phyloP scores from a whole-genome alignment of 345 rosid genomes.

The Lagerstroemia speciosa region DNA sequence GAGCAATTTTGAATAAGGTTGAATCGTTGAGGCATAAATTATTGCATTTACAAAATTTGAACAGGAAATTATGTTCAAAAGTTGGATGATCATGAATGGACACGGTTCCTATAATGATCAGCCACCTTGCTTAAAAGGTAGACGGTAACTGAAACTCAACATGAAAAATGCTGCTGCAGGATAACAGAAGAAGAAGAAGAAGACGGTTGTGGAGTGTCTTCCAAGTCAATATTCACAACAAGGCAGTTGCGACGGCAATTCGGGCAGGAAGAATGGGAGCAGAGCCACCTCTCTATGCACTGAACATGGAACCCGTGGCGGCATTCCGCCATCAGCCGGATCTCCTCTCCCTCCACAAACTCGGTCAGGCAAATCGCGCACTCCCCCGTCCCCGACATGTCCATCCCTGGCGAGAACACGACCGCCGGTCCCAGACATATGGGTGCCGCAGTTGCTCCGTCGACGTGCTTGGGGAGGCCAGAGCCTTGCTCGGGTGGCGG shows the following conservation, averaged over 20 bases:
- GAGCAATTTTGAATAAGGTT: no score
- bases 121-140: no score
- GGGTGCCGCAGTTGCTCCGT: conserved; percentile 6
- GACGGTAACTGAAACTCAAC: no score
- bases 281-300: conserved; percentile 75
- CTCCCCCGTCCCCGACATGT: conserved; percentile 36
- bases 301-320: conserved; percentile 70
- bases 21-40: no score
- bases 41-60: no score
- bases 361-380: conserved; percentile 71
- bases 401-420: conserved; percentile 36
- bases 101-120: no score
- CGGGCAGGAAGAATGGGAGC: conserved; percentile 79
- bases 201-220: neutral
- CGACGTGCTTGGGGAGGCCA: conserved; percentile 24
- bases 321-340: conserved; percentile 61
- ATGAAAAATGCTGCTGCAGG: no score
- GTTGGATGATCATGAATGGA: no score
- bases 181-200: neutral
- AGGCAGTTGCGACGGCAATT: conserved; percentile 55
- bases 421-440: conserved; percentile 23
- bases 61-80: no score
- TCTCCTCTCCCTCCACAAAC: conserved; percentile 40
- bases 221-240: neutral
- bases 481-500: conserved; percentile 8